phyloP scores from a whole-genome alignment of 164 flowering plant species.

The Euptelea pleiosperma region DNA sequence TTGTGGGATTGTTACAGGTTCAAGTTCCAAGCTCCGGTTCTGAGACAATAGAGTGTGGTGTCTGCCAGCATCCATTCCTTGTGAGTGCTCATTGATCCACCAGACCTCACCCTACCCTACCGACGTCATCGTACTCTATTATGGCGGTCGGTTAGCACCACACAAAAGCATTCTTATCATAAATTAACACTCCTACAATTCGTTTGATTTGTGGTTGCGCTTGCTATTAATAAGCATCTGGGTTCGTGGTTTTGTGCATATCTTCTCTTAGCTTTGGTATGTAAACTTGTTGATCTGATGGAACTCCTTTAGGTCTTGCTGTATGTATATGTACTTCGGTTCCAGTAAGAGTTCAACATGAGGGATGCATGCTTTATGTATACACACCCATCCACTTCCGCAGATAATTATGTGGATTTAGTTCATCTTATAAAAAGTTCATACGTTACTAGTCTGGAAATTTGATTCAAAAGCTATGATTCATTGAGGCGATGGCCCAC shows the following conservation, averaged over 20 bases:
- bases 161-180: background rate
- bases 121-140: background rate
- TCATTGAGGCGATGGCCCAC: too few relatives aligned
- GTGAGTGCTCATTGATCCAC: slow-evolving; percentile 81
- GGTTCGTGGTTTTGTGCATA: slow-evolving; percentile 1
- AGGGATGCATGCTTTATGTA: too few relatives aligned
- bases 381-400: too few relatives aligned
- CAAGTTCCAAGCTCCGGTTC: slow-evolving; percentile 86
- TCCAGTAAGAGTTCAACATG: too few relatives aligned
- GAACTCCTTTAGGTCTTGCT: too few relatives aligned
- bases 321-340: too few relatives aligned
- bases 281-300: too few relatives aligned
- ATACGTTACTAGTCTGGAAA: too few relatives aligned
- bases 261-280: background rate
- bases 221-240: background rate
- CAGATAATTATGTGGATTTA: too few relatives aligned
- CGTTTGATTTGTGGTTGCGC: background rate
- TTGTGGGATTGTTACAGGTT: slow-evolving; percentile 49
- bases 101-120: too few relatives aligned
- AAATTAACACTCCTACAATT: background rate
- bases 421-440: too few relatives aligned
- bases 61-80: slow-evolving; percentile 94
- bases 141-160: background rate
- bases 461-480: too few relatives aligned
- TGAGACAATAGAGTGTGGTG: slow-evolving; percentile 96